phyloP scores from a whole-genome alignment of 2,329 filamentous ascomycete species.

The Fusarium drepaniforme region DNA sequence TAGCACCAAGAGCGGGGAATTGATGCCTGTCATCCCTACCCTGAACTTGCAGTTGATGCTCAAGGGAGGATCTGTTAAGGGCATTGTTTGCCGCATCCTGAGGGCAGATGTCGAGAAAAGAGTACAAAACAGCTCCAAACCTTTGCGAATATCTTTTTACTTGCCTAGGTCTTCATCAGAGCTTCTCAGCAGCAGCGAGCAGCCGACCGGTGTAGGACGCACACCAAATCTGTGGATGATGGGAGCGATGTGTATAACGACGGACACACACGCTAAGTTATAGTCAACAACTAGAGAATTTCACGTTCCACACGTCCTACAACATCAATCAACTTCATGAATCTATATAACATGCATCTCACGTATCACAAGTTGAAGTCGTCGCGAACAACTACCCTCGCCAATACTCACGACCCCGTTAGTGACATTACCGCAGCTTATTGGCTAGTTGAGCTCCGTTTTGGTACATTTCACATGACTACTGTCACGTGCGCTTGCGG shows the following conservation, averaged over 20 bases:
- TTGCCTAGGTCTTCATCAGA: not conserved
- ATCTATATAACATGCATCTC: not conserved
- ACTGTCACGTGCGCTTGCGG: not conserved
- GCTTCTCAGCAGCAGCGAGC: not conserved
- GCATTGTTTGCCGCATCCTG: not conserved
- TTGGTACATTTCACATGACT: not conserved
- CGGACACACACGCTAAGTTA: not conserved
- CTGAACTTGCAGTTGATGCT: not conserved
- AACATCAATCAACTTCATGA: not conserved
- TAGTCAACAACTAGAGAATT: not conserved
- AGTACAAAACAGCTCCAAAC: not conserved
- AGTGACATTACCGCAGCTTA: not conserved
- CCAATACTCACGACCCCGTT: slow-evolving; percentile 1
- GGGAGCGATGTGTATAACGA: not conserved
- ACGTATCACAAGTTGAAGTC: not conserved
- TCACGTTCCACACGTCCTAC: not conserved
- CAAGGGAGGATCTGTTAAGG: not conserved
- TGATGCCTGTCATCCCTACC: not conserved
- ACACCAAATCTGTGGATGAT: not conserved
- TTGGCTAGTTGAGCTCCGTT: not conserved
- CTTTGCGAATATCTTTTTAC: not conserved
- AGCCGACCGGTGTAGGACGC: not conserved
- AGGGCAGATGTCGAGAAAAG: not conserved
- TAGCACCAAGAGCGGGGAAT: not conserved
- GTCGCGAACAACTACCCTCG: not conserved